These are phyloP conservation scores for Gryganskiella cystojenkinii DNA, from an alignment of 192 early-diverging fungal species.

Conservation along the genomic window DNA sequence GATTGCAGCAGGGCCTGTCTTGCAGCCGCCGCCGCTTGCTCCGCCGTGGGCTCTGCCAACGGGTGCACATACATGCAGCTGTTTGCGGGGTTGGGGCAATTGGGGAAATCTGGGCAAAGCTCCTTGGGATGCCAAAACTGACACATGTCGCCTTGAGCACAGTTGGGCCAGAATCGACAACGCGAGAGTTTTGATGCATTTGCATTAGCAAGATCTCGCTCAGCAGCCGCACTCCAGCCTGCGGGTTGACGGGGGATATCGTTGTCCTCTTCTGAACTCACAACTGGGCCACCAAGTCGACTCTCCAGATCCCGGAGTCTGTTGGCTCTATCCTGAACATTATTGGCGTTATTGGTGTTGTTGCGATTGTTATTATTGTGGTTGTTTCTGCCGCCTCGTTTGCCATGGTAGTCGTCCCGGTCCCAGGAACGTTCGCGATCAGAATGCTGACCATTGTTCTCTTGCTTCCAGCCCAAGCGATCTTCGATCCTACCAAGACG, in stretches of 20 bases:
- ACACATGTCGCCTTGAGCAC: slow-evolving; percentile 39
- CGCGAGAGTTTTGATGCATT: slow-evolving; percentile 19
- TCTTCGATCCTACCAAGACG: slow-evolving; percentile 36
- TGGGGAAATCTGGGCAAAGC: slow-evolving; percentile 48
- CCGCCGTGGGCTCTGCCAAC: slow-evolving; percentile 39
- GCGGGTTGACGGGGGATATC: slow-evolving; percentile 21
- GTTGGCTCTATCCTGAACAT: background rate
- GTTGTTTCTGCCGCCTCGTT: slow-evolving; percentile 10
- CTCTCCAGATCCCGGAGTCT: slow-evolving; percentile 25
- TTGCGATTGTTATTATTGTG: slow-evolving; percentile 3
- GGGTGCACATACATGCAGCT: slow-evolving; percentile 55
- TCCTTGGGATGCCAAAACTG: slow-evolving; percentile 55
- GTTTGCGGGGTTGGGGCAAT: slow-evolving; percentile 49
- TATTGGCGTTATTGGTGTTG: background rate
- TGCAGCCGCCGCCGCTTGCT: slow-evolving; percentile 37
- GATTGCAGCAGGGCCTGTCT: slow-evolving; percentile 44
- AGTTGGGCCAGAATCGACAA: slow-evolving; percentile 57
- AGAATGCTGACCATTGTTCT: background rate
- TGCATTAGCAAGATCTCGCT: background rate
- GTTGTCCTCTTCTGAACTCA: background rate
- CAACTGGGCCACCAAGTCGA: slow-evolving; percentile 9
- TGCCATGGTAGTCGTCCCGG: slow-evolving; percentile 25
- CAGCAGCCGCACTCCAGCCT: slow-evolving; percentile 17
- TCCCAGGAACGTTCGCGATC: slow-evolving; percentile 36
- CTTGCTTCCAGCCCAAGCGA: slow-evolving; percentile 7